phyloP scores from a whole-genome alignment of 2,329 filamentous ascomycete species.

The Neofusicoccum sp. region DNA sequence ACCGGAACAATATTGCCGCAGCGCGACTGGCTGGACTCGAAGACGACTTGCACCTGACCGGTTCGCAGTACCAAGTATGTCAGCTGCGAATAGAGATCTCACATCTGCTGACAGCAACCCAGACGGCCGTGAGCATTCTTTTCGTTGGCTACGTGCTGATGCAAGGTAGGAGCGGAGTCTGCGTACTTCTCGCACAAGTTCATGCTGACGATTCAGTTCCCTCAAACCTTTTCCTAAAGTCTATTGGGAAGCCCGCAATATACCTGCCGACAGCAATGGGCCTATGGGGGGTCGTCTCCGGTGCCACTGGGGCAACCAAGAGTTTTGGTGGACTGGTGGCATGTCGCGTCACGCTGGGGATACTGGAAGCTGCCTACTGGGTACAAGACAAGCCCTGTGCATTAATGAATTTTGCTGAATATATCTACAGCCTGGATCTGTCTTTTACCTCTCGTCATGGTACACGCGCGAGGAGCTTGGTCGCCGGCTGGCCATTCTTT shows the following conservation, averaged over 20 bases:
- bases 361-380: slow-evolving; percentile 53
- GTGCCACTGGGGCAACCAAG: slow-evolving; percentile 39
- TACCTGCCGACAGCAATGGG: slow-evolving; percentile 42
- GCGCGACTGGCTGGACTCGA: slow-evolving; percentile 29
- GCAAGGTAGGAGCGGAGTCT: slow-evolving; percentile 33
- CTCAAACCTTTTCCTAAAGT: slow-evolving; percentile 43
- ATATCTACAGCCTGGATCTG: slow-evolving; percentile 13
- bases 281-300: slow-evolving; percentile 43
- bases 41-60: slow-evolving; percentile 22
- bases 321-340: slow-evolving; percentile 48
- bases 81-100: rapidly evolving
- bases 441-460: slow-evolving; percentile 23
- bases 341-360: slow-evolving; percentile 52
- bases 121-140: slow-evolving; percentile 60
- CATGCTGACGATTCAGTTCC: slow-evolving; percentile 34
- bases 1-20: slow-evolving; percentile 31
- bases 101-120: slow-evolving; percentile 22
- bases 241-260: slow-evolving; percentile 35
- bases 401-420: not conserved
- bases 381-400: slow-evolving; percentile 26
- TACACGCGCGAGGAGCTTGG: slow-evolving; percentile 22
- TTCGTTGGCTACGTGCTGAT: slow-evolving; percentile 50
- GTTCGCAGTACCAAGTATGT: slow-evolving; percentile 22
- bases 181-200: slow-evolving; percentile 46
- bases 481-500: slow-evolving; percentile 19